Evolutionary conservation across 345 rosid genomes (phyloP), one percentile per base, ranked within the genome.

Genomic region (Excoecaria agallocha): DNA sequence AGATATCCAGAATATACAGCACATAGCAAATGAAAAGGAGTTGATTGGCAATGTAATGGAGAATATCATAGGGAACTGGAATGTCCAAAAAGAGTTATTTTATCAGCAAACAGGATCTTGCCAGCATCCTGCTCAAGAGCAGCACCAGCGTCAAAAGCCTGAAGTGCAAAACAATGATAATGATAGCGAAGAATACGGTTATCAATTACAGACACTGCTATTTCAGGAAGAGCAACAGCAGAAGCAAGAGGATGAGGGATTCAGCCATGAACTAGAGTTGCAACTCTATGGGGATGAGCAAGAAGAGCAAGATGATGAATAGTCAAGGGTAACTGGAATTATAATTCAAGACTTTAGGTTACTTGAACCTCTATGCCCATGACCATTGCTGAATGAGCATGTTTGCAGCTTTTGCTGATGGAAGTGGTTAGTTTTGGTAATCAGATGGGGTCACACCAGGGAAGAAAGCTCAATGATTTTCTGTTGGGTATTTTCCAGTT

Each of bases 1-100:
- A 55, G 85, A 87, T 52, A 77, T 87, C 43, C 82, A 83, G 64
- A 80, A 87, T 79, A 82, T 94, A 76, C 80, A 78, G 79, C 97
- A 90, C 80, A 86, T 92, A 81, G 58, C 87, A 15, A 81, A 80
- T 41, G 87, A 83, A 49, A 81, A 80, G 80, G 84, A 82, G 69
- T 70, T 68, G 51, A 43, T 88, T 43, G 89, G 87, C 38, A 87
- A 85, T 49, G 77, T 45, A 72, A 49, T 86, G 79, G 88, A 72
- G 78, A 86, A 77, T 67, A 54, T 86, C 49, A 70, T 72, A 43
- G 97, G 79, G 76, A 74, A 82, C 55, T 95, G 96, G 96, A 83
- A 83, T 72, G 75, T 12, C 62, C 85, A 87, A 79, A 91, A 68
- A 77, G 77, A 84, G 61, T 54, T 56, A 57, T 84, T 87, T 54